phyloP scores from a whole-genome alignment of 2,329 filamentous ascomycete genomes.

The Chlorencoelia australis region DNA sequence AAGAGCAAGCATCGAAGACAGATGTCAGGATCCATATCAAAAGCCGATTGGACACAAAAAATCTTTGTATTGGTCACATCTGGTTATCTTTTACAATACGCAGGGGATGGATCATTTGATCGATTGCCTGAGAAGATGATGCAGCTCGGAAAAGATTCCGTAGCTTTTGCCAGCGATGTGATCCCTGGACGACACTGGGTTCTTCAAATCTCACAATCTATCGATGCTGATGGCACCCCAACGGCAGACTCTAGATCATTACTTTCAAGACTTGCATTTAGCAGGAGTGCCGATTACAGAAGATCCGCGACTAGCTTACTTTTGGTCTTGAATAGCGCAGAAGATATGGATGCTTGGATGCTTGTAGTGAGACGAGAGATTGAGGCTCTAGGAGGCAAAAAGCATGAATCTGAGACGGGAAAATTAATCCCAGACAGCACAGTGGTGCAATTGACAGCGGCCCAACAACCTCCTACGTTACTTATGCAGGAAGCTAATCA shows the following conservation, averaged over 20 bases:
- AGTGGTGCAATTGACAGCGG: constrained; percentile 15
- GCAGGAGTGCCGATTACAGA: constrained; percentile 42
- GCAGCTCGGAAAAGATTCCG: constrained; percentile 62
- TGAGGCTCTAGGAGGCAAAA: constrained; percentile 58
- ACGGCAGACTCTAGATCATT: constrained; percentile 47
- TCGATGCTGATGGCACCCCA: constrained; percentile 46
- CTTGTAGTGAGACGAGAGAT: constrained; percentile 58
- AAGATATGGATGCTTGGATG: constrained; percentile 72
- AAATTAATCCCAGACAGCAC: constrained; percentile 32
- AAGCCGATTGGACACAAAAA: constrained; percentile 59
- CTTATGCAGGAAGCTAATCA: too few relatives aligned
- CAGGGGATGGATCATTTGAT: constrained; percentile 59
- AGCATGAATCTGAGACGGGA: constrained; percentile 49
- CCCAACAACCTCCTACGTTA: constrained; percentile 16
- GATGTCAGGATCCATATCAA: constrained; percentile 28
- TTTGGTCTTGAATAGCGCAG: constrained; percentile 61
- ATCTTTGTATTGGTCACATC: constrained; percentile 60
- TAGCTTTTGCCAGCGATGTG: constrained; percentile 69
- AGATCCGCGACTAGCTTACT: constrained; percentile 54
- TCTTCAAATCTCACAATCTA: constrained; percentile 59
- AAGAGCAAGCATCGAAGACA: constrained; percentile 32
- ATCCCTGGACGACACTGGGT: constrained; percentile 77
- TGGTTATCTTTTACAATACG: constrained; percentile 66
- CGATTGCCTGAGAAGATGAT: constrained; percentile 65
- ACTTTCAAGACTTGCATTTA: constrained; percentile 54